Percentiles rank a stretch among this genome's conserved stretches.
Conservation (phyloP, 2,329 filamentous ascomycete genomes). For the Neonectria neomacrospora region DNA sequence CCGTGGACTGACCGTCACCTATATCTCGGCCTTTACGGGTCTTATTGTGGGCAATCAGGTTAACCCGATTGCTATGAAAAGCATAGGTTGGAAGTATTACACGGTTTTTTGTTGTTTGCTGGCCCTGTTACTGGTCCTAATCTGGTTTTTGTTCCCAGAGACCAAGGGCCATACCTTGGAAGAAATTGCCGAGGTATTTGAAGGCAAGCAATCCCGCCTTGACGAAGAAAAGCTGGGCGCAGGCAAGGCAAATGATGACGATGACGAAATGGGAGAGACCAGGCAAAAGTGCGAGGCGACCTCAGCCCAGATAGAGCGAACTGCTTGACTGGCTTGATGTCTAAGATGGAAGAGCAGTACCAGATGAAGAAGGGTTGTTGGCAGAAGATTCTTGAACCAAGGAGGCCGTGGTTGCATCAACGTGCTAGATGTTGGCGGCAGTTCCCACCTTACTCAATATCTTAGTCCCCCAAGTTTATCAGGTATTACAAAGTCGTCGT, state of each 20-base stretch:
- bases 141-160: constrained; percentile 51
- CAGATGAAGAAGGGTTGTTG: not conserved
- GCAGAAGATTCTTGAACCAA: too few relatives aligned
- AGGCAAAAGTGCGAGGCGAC: not conserved
- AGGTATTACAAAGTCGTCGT: too few relatives aligned
- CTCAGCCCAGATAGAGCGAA: not conserved
- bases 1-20: constrained; percentile 29
- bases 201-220: constrained; percentile 18
- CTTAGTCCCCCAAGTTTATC: too few relatives aligned
- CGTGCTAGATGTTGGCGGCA: too few relatives aligned
- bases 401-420: too few relatives aligned
- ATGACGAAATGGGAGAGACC: not conserved
- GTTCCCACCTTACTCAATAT: too few relatives aligned
- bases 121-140: constrained; percentile 43
- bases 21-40: constrained; percentile 23
- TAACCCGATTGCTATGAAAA: constrained; percentile 52
- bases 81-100: constrained; percentile 53
- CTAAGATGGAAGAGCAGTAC: not conserved
- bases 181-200: constrained; percentile 45
- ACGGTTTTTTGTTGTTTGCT: constrained; percentile 51
- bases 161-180: constrained; percentile 45
- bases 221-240: constrained; percentile 2
- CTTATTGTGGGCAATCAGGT: constrained; percentile 52
- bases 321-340: not conserved
- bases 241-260: not conserved